Percentiles rank a stretch among this genome's conserved stretches.
These are phyloP conservation scores for Spencermartinsiella europaea DNA, from an alignment of 805 yeast genomes.

Conservation along the genomic window DNA sequence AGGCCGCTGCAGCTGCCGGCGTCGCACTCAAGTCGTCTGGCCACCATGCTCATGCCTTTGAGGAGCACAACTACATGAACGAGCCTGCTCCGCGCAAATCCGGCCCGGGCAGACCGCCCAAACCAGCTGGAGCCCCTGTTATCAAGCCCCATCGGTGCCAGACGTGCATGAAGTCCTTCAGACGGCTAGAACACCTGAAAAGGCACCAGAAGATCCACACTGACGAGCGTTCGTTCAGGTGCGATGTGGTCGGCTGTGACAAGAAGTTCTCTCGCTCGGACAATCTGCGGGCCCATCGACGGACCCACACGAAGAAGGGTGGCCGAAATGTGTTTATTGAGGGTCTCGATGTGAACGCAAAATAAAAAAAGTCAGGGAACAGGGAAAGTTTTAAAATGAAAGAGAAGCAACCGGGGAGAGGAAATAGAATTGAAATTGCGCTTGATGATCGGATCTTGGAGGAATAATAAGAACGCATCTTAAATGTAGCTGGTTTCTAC, in stretches of 20 bases:
- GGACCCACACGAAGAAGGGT: slow-evolving; percentile 54
- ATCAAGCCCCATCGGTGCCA: slow-evolving; percentile 26
- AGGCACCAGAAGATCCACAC: slow-evolving; percentile 72
- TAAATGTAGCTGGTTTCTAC: too few species aligned
- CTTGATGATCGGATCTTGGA: too few species aligned
- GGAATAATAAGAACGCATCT: too few species aligned
- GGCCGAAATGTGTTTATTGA: slow-evolving; percentile 39
- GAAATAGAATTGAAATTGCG: too few species aligned
- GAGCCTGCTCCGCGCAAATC: background rate
- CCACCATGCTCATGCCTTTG: background rate
- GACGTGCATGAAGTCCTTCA: slow-evolving; percentile 34
- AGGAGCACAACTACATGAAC: background rate
- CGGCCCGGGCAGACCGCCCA: background rate
- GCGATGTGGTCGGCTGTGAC: slow-evolving; percentile 52
- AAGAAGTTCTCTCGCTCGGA: slow-evolving; percentile 69
- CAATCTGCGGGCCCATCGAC: slow-evolving; percentile 70
- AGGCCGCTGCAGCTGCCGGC: background rate
- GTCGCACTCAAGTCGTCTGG: background rate
- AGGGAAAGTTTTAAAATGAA: background rate
- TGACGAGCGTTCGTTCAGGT: slow-evolving; percentile 69
- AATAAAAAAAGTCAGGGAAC: background rate
- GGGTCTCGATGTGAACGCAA: slow-evolving; percentile 30
- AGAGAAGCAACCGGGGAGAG: background rate
- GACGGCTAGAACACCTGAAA: slow-evolving; percentile 39
- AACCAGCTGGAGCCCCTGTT: background rate